Evolutionary conservation across 2,329 filamentous ascomycete genomes (phyloP).

Genomic region (Verticillium nubilum): DNA sequence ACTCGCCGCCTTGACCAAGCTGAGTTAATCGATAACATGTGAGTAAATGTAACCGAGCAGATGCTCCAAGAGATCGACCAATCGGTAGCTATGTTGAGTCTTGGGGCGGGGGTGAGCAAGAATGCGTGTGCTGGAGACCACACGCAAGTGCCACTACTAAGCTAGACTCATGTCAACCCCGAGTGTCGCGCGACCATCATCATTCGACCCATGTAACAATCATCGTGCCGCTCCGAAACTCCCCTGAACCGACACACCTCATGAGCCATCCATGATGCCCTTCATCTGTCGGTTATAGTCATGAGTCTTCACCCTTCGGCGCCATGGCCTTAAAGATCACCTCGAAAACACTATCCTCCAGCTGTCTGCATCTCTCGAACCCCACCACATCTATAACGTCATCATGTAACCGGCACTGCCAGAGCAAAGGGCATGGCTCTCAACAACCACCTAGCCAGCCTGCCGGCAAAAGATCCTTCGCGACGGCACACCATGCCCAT

Average conservation of each 20-base stretch:
- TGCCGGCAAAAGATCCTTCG: not conserved
- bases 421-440: not conserved
- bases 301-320: not conserved
- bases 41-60: too few relatives aligned
- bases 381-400: conserved; percentile 17
- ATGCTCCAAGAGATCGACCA: not conserved
- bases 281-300: not conserved
- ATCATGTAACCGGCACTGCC: conserved; percentile 6
- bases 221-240: not conserved
- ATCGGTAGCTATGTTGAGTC: not conserved
- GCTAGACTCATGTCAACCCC: too few relatives aligned
- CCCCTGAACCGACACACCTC: not conserved
- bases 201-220: not conserved
- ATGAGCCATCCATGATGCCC: not conserved
- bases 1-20: too few relatives aligned
- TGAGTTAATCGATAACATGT: too few relatives aligned
- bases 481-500: not conserved
- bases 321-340: not conserved
- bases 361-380: conserved; percentile 10
- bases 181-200: not conserved
- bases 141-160: not conserved
- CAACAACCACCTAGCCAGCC: not conserved
- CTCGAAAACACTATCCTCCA: not conserved
- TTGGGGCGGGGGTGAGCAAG: not conserved
- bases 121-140: not conserved